Base-by-base conservation (phyloP, 2,329 filamentous ascomycete species). In the Alternaria consortialis region DNA sequence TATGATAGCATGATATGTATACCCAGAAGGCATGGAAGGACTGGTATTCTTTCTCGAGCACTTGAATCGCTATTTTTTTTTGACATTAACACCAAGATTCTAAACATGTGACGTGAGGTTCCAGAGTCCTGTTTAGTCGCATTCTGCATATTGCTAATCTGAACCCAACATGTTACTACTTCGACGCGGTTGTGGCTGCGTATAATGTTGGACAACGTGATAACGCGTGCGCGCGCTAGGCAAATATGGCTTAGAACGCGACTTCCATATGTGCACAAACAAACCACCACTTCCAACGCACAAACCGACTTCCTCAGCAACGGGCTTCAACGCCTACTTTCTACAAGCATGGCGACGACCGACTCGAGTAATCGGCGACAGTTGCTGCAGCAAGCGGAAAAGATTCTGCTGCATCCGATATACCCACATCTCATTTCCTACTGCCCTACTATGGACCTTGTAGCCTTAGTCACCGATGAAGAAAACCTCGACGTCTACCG, bases 361-460 rank as follows among this genome's bases (percentile, higher is more conserved):
- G 53, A 61, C 15, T 11, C 52, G 12, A n/a, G 34, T 8, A 44
- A 60, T 46, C 44, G 15, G 43, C 66, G 47, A 20, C 64, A 68
- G 58, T 65, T 80, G 50, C 69, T 79, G 34, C 76, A 77, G 63
- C 77, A 81, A 60, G 74, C 79, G 7, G 79, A 81, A 46, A 81
- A 80, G 51, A 75, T 78, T n/a, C 65, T 81, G 32, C 71, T 79
- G 23, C 76, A 80, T 65, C 81, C 84, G 25, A 83, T 88, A 23
- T 83, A 86, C 37, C 80, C 83, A 36, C 81, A 84, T 47, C 85
- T 90, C 52, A 83, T 94, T 34, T 85, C 89, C 27, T 92, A 91
- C 78, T 97, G 93, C 78, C 92, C 94, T 15, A 90, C 89, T 8
- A 91, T 97, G 82, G 92, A 97, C 79, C 84, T 98, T 46, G 84